Evolutionary conservation across 148 eudicot species (phyloP), one percentile per base, ranked within the genome.

Genomic region (Dianthus caryophyllus): DNA sequence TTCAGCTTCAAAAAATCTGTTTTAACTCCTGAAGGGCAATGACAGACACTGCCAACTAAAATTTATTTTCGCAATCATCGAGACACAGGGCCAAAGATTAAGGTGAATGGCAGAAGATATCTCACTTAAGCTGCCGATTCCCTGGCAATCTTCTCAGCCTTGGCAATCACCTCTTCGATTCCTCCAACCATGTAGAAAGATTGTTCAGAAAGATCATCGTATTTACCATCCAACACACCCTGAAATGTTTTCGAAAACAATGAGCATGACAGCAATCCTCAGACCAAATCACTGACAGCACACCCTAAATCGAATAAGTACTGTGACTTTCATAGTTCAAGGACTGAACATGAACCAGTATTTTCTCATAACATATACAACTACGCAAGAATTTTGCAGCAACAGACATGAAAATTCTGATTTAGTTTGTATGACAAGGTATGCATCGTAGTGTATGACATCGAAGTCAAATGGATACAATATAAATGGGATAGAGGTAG

Each of bases 141-240:
- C 85, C 76, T 84, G 75, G 96, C 88, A 64, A 93, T 93, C 90
- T 90, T 93, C 84, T 93, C 96, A 0, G 96, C 98, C 92, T 93
- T 93, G 71, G 89, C 96, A 75, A 89, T 76, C 75, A 93, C 98
- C 81, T 93, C 98, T 1, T 93, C 98, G 15, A 93, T 93, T 62
- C 98, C 98, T 75, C 98, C 98, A 80, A 89, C 95, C 98, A 93
- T 93, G 82, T 93, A 93, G 75, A 93, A 93, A 36, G 98, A 84
- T 67, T 93, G 98, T 72, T 93, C 98, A 1, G 98, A 26, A 60
- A 93, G 96, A 71, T 93, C 98, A 76, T 93, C 98, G 5, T 81
- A 93, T 74, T 93, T 93, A 22, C 98, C 98, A 73, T 93, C 98
- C 88, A 93, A 83, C 22, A 93, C 98, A 49, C 95, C 98, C 98